Percentiles rank a stretch among this genome's conserved stretches.
phyloP scores from a whole-genome alignment of 2,329 filamentous ascomycete genomes.

The Epichloe scottii region DNA sequence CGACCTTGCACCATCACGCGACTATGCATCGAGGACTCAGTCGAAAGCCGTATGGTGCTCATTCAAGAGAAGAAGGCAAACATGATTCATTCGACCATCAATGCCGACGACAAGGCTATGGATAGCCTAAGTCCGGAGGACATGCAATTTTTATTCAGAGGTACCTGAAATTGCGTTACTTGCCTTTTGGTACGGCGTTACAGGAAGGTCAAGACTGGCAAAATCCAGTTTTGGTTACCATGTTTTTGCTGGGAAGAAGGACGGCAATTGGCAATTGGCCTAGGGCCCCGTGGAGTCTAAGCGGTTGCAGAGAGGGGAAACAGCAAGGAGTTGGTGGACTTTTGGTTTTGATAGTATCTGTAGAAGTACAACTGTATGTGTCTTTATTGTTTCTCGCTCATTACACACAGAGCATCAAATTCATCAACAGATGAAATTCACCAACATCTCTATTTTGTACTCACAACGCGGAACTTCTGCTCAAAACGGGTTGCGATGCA shows the following conservation, averaged over 20 bases:
- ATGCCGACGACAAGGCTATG: constrained; percentile 80
- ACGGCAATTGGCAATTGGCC: too few species aligned
- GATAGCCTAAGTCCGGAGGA: constrained; percentile 84
- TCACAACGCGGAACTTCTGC: too few species aligned
- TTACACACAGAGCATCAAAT: too few species aligned
- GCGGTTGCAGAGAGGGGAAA: background rate
- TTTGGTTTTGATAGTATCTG: background rate
- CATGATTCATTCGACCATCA: constrained; percentile 96
- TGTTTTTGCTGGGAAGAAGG: background rate
- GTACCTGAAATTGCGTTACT: constrained; percentile 21
- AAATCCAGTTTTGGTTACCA: too few species aligned
- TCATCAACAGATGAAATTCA: too few species aligned
- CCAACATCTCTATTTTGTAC: too few species aligned
- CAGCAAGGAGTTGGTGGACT: background rate
- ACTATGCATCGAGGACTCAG: constrained; percentile 91
- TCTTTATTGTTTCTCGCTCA: background rate
- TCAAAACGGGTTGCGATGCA: too few species aligned
- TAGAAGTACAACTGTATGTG: background rate
- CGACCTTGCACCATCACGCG: constrained; percentile 90
- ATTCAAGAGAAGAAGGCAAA: constrained; percentile 98
- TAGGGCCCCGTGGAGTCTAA: too few species aligned
- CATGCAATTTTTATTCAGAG: constrained; percentile 92
- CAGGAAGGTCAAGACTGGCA: too few species aligned
- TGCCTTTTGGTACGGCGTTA: background rate
- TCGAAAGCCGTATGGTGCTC: constrained; percentile 89